These are phyloP conservation scores for Parmelia sp. DNA, from an alignment of 495 filamentous ascomycete genomes.

Conservation along the genomic window DNA sequence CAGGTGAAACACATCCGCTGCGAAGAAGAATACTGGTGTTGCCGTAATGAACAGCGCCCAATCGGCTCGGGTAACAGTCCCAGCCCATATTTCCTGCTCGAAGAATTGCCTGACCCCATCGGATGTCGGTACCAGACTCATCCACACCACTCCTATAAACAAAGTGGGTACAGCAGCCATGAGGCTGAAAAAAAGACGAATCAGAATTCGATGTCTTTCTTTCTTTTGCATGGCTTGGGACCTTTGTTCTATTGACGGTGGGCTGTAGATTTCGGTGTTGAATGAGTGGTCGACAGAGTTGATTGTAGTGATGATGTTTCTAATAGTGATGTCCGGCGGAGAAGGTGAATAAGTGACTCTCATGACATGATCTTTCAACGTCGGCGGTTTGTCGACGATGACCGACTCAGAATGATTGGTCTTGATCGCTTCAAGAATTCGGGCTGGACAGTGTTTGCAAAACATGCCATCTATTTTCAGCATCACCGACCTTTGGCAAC, in stretches of 20 bases:
- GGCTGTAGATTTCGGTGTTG: slow-evolving; percentile 63
- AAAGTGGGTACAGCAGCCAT: slow-evolving; percentile 78
- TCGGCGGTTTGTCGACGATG: slow-evolving; percentile 45
- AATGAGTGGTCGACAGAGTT: slow-evolving; percentile 59
- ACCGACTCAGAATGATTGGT: slow-evolving; percentile 41
- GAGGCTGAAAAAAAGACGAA: slow-evolving; percentile 65
- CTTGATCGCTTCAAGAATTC: slow-evolving; percentile 49
- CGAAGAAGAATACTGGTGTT: slow-evolving; percentile 85
- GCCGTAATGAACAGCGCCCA: slow-evolving; percentile 81
- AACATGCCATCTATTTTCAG: slow-evolving; percentile 79
- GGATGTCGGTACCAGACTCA: slow-evolving; percentile 63
- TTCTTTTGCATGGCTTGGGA: slow-evolving; percentile 62
- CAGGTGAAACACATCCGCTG: slow-evolving; percentile 78
- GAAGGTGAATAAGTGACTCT: slow-evolving; percentile 64
- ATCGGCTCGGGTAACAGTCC: slow-evolving; percentile 68
- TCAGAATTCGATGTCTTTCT: slow-evolving; percentile 54
- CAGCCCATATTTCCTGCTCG: slow-evolving; percentile 62
- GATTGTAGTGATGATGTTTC: slow-evolving; percentile 63
- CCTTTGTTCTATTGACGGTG: slow-evolving; percentile 78
- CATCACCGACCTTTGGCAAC: slow-evolving; percentile 48
- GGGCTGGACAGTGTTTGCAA: slow-evolving; percentile 73
- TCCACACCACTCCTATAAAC: slow-evolving; percentile 84
- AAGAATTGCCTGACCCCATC: slow-evolving; percentile 55
- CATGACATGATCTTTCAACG: slow-evolving; percentile 56
- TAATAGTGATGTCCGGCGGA: slow-evolving; percentile 65